These are phyloP conservation scores for Nemania sp. DNA, from an alignment of 2,329 filamentous ascomycete genomes.

Conservation along the genomic window DNA sequence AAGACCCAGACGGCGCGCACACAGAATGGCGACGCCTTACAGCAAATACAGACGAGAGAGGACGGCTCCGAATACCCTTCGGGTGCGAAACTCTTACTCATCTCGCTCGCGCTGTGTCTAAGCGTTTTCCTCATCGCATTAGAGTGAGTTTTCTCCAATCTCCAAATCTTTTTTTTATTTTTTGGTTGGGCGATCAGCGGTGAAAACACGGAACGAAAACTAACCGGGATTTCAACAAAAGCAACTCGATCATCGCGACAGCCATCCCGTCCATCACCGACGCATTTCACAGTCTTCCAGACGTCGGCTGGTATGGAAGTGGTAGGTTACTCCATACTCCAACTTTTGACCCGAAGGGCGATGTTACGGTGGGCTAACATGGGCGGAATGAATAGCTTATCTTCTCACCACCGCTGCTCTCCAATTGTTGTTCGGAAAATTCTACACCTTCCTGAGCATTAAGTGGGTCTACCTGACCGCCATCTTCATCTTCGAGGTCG, in stretches of 20 bases:
- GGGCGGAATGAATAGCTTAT: conserved; percentile 38
- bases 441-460: conserved; percentile 47
- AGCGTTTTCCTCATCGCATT: conserved; percentile 50
- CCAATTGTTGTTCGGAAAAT: conserved; percentile 43
- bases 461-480: conserved; percentile 43
- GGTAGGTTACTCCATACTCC: conserved; percentile 22
- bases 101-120: conserved; percentile 49
- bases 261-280: conserved; percentile 47
- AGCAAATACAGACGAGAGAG: conserved; percentile 39
- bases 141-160: conserved; percentile 39
- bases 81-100: conserved; percentile 43
- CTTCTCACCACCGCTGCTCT: conserved; percentile 45
- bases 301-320: conserved; percentile 54
- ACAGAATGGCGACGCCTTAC: conserved; percentile 30
- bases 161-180: too few species aligned
- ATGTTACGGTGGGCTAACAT: neutral
- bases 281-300: conserved; percentile 45
- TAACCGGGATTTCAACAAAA: conserved; percentile 26
- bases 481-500: conserved; percentile 47
- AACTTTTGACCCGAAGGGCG: neutral
- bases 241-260: conserved; percentile 45
- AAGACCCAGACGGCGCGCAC: conserved; percentile 17
- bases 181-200: neutral
- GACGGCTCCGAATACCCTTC: conserved; percentile 45
- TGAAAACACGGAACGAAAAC: neutral